Percentiles rank a stretch among this genome's conserved stretches.
These are phyloP conservation scores for Fulvia fulva DNA, from an alignment of 2,329 filamentous ascomycete genomes.

Conservation along the genomic window DNA sequence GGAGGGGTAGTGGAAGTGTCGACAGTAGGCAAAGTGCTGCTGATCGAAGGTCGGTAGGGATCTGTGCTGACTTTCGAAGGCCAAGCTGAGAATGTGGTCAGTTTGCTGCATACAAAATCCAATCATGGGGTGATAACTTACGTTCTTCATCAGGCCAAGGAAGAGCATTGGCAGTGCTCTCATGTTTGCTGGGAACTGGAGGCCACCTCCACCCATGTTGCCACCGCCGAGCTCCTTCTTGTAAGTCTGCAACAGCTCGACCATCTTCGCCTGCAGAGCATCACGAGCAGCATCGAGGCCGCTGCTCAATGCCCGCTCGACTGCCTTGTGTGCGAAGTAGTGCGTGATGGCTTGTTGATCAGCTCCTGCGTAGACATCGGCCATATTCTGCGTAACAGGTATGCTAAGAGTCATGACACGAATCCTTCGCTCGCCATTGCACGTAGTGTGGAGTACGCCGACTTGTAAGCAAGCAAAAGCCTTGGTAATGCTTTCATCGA, in stretches of 20 bases:
- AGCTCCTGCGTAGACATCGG: slow-evolving; percentile 89
- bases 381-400: slow-evolving; percentile 84
- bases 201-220: slow-evolving; percentile 84
- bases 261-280: slow-evolving; percentile 82
- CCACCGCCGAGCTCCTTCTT: slow-evolving; percentile 94
- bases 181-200: slow-evolving; percentile 92
- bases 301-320: slow-evolving; percentile 79
- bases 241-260: slow-evolving; percentile 90
- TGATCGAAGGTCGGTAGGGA: slow-evolving; percentile 87
- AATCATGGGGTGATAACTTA: slow-evolving; percentile 44
- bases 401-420: slow-evolving; percentile 89
- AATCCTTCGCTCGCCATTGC: slow-evolving; percentile 93
- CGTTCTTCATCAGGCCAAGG: slow-evolving; percentile 91
- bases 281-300: slow-evolving; percentile 89
- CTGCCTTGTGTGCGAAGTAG: slow-evolving; percentile 96
- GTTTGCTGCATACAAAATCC: slow-evolving; percentile 12
- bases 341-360: slow-evolving; percentile 90
- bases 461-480: slow-evolving; percentile 89
- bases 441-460: slow-evolving; percentile 93
- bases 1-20: slow-evolving; percentile 79
- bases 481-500: slow-evolving; percentile 90
- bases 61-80: slow-evolving; percentile 86
- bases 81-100: slow-evolving; percentile 52
- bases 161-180: slow-evolving; percentile 85
- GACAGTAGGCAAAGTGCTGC: slow-evolving; percentile 92